Conservation (phyloP, 345 rosid genomes). For the Eucalyptus fibrosa region DNA sequence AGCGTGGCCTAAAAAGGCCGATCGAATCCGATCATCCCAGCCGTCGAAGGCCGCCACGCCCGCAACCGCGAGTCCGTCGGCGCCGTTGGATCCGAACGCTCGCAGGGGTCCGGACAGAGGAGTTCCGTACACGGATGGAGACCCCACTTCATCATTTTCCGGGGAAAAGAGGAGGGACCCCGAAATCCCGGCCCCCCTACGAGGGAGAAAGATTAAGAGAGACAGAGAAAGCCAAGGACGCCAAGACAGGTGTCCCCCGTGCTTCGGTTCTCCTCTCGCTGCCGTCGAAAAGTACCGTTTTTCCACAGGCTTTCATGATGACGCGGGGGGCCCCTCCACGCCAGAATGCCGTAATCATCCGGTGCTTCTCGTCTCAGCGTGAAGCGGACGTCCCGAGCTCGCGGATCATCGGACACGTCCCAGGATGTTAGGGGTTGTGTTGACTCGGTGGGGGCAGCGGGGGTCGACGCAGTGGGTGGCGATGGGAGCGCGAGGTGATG, state of each 20-base stretch:
- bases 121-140: background rate
- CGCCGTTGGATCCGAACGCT: conserved; percentile 5
- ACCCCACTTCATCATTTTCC: background rate
- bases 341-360: background rate
- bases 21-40: background rate
- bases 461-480: background rate
- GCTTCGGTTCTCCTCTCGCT: background rate
- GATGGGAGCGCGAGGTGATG: background rate
- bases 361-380: background rate
- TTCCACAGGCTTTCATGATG: conserved; percentile 2
- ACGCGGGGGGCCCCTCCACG: background rate
- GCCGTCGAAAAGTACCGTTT: background rate
- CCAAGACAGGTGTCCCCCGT: conserved; percentile 7
- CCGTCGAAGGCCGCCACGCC: background rate
- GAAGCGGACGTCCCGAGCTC: background rate
- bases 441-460: background rate
- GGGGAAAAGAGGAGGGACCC: background rate
- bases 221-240: background rate
- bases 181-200: background rate
- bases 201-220: background rate
- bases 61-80: background rate
- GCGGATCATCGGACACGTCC: background rate
- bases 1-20: background rate
- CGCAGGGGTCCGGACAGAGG: background rate
- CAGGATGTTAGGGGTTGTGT: background rate